Base-by-base conservation (phyloP, 1,139 yeast species). In the Kodamaea anthophila region DNA sequence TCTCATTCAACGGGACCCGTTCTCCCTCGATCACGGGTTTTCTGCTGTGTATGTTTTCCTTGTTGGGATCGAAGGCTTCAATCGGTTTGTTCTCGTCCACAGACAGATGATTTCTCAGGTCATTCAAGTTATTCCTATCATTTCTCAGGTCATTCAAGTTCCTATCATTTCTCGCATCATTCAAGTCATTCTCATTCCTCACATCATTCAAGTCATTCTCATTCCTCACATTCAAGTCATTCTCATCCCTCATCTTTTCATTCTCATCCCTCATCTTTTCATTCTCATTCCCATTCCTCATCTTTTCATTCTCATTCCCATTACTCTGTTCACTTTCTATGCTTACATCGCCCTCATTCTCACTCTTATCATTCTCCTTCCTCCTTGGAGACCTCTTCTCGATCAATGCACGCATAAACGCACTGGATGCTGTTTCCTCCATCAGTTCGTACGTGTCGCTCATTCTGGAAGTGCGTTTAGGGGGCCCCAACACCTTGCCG, bases 401-500 rank as follows among this genome's bases (percentile, higher is more conserved):
- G 5, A 34, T 34, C 16, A 34, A 26, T 9, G 35, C 29, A 13
- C 29, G 31, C 33, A 34, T 29, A 20, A 34, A 32, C 13, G 39
- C 37, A 15, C 33, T 27, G 11, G 34, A 29, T 8, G 31, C 18
- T 12, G 21, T 18, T 9, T 19, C 21, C 5, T 35, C 35, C 7
- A 30, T 28, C 9, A 22, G 32, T 9, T 41, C 43, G 13, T 36
- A 29, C 9, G 34, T 34, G 15, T 42, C 51, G 24, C 45, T 40
- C n/a, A 41, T 29, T 26, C 54, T 46, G 7, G 55, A 43, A 3
- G 61, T 62, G 23, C 69, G 43, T 39, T 60, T 53, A 1, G 70
- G 70, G 4, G 66, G 67, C 0, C 71, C 72, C 30, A 65, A 41
- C 6, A 51, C 36, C 36, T 50, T 55, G 5, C 66, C 64, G 33